Conservation (phyloP, 2,329 filamentous ascomycete species). For the Paraphaeosphaeria sporulosa region DNA sequence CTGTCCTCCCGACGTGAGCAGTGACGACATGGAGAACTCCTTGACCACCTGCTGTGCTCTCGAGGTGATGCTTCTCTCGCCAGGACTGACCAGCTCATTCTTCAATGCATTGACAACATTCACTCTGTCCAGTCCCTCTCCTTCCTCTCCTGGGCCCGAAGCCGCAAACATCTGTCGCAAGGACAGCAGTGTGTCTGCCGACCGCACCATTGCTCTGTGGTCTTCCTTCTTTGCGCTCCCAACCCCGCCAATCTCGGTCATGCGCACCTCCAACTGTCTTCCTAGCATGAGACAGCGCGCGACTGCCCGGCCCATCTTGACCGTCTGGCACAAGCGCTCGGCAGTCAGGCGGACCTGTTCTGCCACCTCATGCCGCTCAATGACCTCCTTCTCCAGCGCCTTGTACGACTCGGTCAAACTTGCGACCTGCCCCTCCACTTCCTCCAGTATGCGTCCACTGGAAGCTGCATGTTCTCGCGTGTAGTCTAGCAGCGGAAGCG, state of each 20-base stretch:
- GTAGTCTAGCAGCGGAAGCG: conserved; percentile 79
- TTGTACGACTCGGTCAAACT: conserved; percentile 85
- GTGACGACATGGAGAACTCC: conserved; percentile 78
- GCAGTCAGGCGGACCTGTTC: conserved; percentile 82
- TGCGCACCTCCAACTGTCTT: conserved; percentile 85
- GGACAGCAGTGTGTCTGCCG: conserved; percentile 78
- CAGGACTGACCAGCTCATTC: conserved; percentile 72
- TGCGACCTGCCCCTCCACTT: conserved; percentile 81
- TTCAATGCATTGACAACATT: conserved; percentile 75
- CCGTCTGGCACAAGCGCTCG: conserved; percentile 79
- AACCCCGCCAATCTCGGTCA: conserved; percentile 70
- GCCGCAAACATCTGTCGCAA: conserved; percentile 76
- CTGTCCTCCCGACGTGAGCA: conserved; percentile 49
- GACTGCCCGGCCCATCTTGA: conserved; percentile 78
- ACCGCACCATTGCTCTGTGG: conserved; percentile 80
- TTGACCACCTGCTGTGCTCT: conserved; percentile 80
- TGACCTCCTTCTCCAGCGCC: conserved; percentile 84
- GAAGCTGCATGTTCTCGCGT: conserved; percentile 77
- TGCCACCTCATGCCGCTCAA: conserved; percentile 83
- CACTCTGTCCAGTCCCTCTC: conserved; percentile 76
- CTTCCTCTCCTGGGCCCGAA: conserved; percentile 75
- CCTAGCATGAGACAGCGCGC: conserved; percentile 81
- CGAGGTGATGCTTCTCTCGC: conserved; percentile 76
- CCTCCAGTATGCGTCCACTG: conserved; percentile 74
- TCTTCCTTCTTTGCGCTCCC: conserved; percentile 68